phyloP scores from a whole-genome alignment of 1,284 basidiomycete genomes.

The Anthracocystis walkeri region DNA sequence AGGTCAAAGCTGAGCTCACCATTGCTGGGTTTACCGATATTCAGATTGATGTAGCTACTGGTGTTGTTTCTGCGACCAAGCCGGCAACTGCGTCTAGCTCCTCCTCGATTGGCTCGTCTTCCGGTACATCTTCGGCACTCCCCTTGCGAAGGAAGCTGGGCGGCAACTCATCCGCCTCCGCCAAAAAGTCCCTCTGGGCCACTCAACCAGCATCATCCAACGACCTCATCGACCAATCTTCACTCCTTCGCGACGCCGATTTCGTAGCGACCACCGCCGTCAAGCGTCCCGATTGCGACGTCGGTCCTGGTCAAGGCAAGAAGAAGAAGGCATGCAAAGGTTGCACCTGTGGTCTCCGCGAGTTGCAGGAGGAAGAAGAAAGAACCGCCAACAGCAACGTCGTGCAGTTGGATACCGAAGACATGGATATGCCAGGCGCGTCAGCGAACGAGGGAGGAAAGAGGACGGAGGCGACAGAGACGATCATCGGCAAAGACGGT shows the following conservation, averaged over 20 bases:
- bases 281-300: slow-evolving; percentile 66
- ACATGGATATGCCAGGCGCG: slow-evolving; percentile 61
- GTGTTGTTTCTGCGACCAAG: slow-evolving; percentile 19
- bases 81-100: slow-evolving; percentile 23
- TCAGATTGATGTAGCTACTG: slow-evolving; percentile 20
- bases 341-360: slow-evolving; percentile 68
- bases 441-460: slow-evolving; percentile 17
- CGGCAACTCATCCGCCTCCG: slow-evolving; percentile 11
- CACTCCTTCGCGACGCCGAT: slow-evolving; percentile 58
- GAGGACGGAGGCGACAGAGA: slow-evolving; percentile 60
- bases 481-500: slow-evolving; percentile 64
- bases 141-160: slow-evolving; percentile 58
- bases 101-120: slow-evolving; percentile 40
- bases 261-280: slow-evolving; percentile 51
- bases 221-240: slow-evolving; percentile 57
- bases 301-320: slow-evolving; percentile 52
- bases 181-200: slow-evolving; percentile 65
- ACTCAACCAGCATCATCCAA: slow-evolving; percentile 52
- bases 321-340: slow-evolving; percentile 69
- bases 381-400: slow-evolving; percentile 34
- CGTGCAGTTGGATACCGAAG: slow-evolving; percentile 60
- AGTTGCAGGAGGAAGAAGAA: slow-evolving; percentile 67
- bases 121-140: slow-evolving; percentile 36
- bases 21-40: slow-evolving; percentile 58
- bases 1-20: slow-evolving; percentile 52